Evolutionary conservation across 192 early-diverging fungal genomes (phyloP), one percentile per base, ranked within the genome.

Genomic region (Lobosporangium transversale): DNA sequence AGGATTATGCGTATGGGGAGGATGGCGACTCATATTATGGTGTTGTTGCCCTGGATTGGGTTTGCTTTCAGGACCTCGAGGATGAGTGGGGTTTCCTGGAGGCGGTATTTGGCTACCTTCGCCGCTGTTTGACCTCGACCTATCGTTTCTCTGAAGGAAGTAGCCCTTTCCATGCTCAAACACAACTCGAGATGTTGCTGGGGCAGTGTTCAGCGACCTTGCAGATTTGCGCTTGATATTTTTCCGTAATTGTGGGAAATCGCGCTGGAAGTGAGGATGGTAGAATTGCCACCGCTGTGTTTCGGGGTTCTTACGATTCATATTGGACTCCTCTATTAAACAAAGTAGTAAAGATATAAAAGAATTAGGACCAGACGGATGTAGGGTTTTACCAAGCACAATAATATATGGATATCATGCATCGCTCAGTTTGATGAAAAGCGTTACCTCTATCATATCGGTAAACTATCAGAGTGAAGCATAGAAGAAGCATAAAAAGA

Each of bases 251-350:
- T 88, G 88, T 5, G 84, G 83, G 11, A 85, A 84, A 51, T 90
- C 91, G 65, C 88, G 87, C 70, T 90, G 91, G 59, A 96, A 96
- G 30, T 89, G 82, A 0, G 92, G 92, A 67, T 96, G 94, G 70
- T 89, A 88, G 61, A 96, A 96, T 62, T 96, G 93, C 93, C 94
- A 94, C 7, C 91, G 89, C 82, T 95, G 90, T 31, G 64, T 84
- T 69, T 88, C 87, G 3, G 73, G 73, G 37, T 67, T 62, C 53
- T 60, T 76, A 20, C 73, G 33, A 53, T 76, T 66, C 79, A 85
- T 35, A 73, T 70, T 57, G 61, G 81, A 66, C 81, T 88, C 50
- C 81, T 82, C 49, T 88, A 62, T 42, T 52, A 15, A 42, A 50
- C 14, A 11, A 36, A 29, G 17, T n/a, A n/a, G n/a, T n/a, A 36